A percentile compares a stretch with the other conserved stretches of the same genome.
These are phyloP conservation scores for Metarhizium rileyi DNA, from an alignment of 2,329 filamentous ascomycete genomes.

Conservation along the genomic window DNA sequence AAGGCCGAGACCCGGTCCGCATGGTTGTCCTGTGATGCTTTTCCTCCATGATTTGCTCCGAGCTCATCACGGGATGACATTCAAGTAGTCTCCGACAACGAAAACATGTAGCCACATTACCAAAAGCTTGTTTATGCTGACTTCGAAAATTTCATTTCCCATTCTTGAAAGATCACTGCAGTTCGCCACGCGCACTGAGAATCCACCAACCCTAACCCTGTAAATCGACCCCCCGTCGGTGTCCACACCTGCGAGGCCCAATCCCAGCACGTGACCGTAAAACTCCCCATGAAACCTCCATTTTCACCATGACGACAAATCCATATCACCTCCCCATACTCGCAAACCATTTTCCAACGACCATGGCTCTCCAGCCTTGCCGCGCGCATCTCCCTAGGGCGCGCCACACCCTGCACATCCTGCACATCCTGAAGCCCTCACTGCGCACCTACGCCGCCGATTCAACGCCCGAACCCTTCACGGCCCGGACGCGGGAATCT, in stretches of 20 bases:
- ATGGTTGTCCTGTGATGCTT: too few relatives aligned
- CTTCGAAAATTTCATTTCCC: too few relatives aligned
- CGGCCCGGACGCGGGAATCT: slow-evolving; percentile 8
- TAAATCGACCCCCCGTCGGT: too few relatives aligned
- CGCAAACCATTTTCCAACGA: background rate
- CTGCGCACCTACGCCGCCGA: slow-evolving; percentile 21
- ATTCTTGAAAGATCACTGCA: too few relatives aligned
- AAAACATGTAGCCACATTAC: too few relatives aligned
- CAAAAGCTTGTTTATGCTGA: too few relatives aligned
- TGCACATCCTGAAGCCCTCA: slow-evolving; percentile 14
- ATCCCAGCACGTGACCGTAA: background rate
- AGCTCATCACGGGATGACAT: too few relatives aligned
- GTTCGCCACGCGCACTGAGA: too few relatives aligned
- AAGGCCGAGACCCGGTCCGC: too few relatives aligned
- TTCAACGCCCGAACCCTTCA: slow-evolving; percentile 17
- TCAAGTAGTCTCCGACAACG: too few relatives aligned
- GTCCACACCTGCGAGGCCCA: background rate
- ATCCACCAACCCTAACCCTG: too few relatives aligned
- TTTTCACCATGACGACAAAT: background rate
- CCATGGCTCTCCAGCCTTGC: slow-evolving; percentile 25
- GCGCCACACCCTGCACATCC: slow-evolving; percentile 13
- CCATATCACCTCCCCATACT: background rate
- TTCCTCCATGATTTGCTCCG: too few relatives aligned
- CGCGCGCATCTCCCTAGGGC: slow-evolving; percentile 20
- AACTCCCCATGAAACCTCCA: background rate